Evolutionary conservation across 2,329 filamentous ascomycete genomes (phyloP).

Genomic region (Xylariaceae sp.): DNA sequence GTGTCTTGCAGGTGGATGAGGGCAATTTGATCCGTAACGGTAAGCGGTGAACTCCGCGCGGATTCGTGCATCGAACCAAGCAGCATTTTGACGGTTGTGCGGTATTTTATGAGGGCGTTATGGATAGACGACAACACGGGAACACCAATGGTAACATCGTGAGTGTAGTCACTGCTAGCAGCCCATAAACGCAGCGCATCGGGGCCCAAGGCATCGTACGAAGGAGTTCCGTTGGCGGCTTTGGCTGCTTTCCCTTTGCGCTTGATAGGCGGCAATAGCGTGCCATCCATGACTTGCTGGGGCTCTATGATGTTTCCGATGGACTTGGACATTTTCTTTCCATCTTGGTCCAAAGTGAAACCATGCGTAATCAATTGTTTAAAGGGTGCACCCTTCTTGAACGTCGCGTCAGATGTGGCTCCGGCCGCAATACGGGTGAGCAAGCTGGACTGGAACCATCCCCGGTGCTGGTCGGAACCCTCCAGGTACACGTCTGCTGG

Average conservation of each 20-base stretch:
- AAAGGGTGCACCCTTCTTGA: constrained; percentile 59
- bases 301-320: constrained; percentile 83
- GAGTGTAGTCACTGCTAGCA: constrained; percentile 85
- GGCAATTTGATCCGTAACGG: constrained; percentile 66
- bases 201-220: constrained; percentile 69
- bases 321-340: constrained; percentile 99
- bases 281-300: constrained; percentile 77
- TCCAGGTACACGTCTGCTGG: constrained; percentile 86
- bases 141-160: constrained; percentile 76
- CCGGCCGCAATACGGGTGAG: constrained; percentile 74
- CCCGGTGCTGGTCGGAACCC: constrained; percentile 91
- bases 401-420: constrained; percentile 33
- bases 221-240: constrained; percentile 33
- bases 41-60: constrained; percentile 45
- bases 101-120: constrained; percentile 74
- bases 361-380: constrained; percentile 89
- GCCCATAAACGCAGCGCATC: constrained; percentile 89
- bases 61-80: constrained; percentile 65
- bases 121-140: constrained; percentile 73
- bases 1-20: constrained; percentile 65
- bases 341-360: constrained; percentile 81
- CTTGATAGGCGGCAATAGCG: constrained; percentile 65
- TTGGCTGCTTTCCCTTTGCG: constrained; percentile 48
- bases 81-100: constrained; percentile 85
- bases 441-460: constrained; percentile 97